These are phyloP conservation scores for Citropsis articulata DNA, from an alignment of 345 rosid species.

Conservation along the genomic window DNA sequence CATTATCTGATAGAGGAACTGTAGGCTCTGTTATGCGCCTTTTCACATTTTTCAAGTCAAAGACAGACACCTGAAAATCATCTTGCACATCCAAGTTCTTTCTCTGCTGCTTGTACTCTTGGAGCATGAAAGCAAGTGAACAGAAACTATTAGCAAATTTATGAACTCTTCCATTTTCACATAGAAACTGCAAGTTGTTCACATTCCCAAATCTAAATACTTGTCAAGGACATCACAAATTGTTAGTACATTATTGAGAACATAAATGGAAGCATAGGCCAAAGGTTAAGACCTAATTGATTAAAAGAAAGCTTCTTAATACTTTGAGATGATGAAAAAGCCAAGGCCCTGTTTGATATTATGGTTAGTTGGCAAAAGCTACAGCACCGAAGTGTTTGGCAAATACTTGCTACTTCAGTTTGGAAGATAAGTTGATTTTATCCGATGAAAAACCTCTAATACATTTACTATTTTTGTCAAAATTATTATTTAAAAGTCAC, in stretches of 20 bases:
- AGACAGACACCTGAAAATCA: slow-evolving; percentile 23
- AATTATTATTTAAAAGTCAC: too few relatives aligned
- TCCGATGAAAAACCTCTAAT: too few relatives aligned
- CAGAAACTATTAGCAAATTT: slow-evolving; percentile 80
- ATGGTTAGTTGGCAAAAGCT: too few relatives aligned
- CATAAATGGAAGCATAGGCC: not conserved
- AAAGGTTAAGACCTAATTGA: not conserved
- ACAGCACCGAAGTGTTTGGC: too few relatives aligned
- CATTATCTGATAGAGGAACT: slow-evolving; percentile 26
- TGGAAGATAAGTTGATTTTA: too few relatives aligned
- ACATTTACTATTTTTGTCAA: too few relatives aligned
- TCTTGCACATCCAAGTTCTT: slow-evolving; percentile 29
- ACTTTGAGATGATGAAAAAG: slow-evolving; percentile 4
- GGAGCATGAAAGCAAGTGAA: slow-evolving; percentile 60
- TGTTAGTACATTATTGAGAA: slow-evolving; percentile 11
- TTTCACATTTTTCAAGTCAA: slow-evolving; percentile 17
- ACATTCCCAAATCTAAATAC: slow-evolving; percentile 56
- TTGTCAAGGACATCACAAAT: slow-evolving; percentile 43
- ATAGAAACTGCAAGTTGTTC: slow-evolving; percentile 68
- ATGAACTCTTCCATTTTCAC: slow-evolving; percentile 71
- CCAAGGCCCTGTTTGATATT: too few relatives aligned
- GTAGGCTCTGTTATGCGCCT: slow-evolving; percentile 26
- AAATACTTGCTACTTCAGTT: too few relatives aligned
- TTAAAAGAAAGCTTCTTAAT: not conserved
- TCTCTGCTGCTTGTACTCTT: slow-evolving; percentile 43